Base-by-base conservation (phyloP, 208 protist genomes). In the Naegleria gruberi region DNA sequence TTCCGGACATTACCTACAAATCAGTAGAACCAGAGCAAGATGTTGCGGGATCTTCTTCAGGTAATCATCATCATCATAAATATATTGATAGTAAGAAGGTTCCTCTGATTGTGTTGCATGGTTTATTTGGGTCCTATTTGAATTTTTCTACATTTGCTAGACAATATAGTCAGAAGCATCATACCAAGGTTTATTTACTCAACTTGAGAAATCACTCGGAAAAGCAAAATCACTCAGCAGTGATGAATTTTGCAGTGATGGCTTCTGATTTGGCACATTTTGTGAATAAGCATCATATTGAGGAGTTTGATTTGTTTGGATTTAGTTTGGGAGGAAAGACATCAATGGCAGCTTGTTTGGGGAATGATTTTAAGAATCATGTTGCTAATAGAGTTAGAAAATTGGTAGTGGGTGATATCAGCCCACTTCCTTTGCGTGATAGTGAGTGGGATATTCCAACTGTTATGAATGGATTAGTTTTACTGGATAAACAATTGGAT, bases 141-240 rank as follows among this genome's bases (percentile, higher is more conserved):
- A 83, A 83, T 26, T 83, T 83, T 83, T 44, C n/a, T 23, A 83
- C 77, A 26, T 83, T 83, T 83, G 40, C 40, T 23, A 83, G 37
- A 44, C n/a, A 83, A n/a, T 44, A 83, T 10, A 44, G 40, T 41
- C 4, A 0, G 2, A 44, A 83, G 26, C 23, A 26, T 41, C n/a
- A 44, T 0, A 83, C 40, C 17, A 10, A 43, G 42, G 12, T 41
- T 44, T 83, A 83, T 83, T 83, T 83, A 26, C 12, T 83, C 8
- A 44, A 83, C 44, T 83, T 83, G 26, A 83, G 77, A 83, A 83
- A 83, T 83, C 77, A 83, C 26, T 41, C 40, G 44, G n/a, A 41
- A 17, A 7, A 10, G 12, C 40, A 44, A 44, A 41, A 83, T 83
- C 40, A 83, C 44, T 41, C n/a, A 15, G 12, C n/a, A 44, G 37